Percentiles rank a stretch among this genome's conserved stretches.
Conservation (phyloP, 164 flowering plant species). For the Amborella trichopoda region DNA sequence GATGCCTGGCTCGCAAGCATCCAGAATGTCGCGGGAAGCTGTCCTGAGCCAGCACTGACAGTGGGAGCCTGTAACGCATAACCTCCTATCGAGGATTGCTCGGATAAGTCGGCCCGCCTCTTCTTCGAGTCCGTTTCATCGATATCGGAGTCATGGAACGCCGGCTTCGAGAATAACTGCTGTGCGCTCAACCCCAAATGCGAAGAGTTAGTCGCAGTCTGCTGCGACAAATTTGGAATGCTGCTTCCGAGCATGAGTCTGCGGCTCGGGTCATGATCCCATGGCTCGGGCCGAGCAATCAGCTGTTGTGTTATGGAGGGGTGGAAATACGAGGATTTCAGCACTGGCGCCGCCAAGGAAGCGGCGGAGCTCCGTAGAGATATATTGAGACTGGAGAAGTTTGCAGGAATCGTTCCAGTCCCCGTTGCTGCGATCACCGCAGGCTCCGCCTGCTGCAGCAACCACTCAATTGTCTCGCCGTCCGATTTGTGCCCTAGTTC, state of each 20-base stretch:
- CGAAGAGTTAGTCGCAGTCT: constrained; percentile 11
- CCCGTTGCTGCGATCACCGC: constrained; percentile 83
- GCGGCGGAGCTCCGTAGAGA: constrained; percentile 63
- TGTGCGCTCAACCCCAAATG: constrained; percentile 19
- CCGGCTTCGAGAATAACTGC: constrained; percentile 35
- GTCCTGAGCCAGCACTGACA: constrained; percentile 33
- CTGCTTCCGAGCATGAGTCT: constrained; percentile 16
- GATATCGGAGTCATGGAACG: constrained; percentile 27
- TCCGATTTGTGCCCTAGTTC: constrained; percentile 76
- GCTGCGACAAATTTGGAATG: no score
- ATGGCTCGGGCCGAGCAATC: constrained; percentile 9
- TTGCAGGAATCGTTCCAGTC: constrained; percentile 80
- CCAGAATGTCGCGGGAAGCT: constrained; percentile 71
- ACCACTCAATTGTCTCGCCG: constrained; percentile 78
- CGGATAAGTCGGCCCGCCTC: constrained; percentile 28
- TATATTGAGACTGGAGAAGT: constrained; percentile 57
- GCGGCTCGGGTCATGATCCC: constrained; percentile 18
- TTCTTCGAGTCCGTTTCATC: constrained; percentile 26
- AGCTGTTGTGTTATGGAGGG: constrained; percentile 19
- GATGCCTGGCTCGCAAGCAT: constrained; percentile 75
- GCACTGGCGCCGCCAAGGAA: constrained; percentile 34
- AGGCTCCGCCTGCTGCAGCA: constrained; percentile 80
- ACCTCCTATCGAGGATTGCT: constrained; percentile 35
- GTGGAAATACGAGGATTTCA: constrained; percentile 28
- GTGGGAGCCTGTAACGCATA: constrained; percentile 50